Percentiles rank a stretch among this genome's conserved stretches.
phyloP scores from a whole-genome alignment of 352 stramenopile species.

The Phytophthora pistaciae region DNA sequence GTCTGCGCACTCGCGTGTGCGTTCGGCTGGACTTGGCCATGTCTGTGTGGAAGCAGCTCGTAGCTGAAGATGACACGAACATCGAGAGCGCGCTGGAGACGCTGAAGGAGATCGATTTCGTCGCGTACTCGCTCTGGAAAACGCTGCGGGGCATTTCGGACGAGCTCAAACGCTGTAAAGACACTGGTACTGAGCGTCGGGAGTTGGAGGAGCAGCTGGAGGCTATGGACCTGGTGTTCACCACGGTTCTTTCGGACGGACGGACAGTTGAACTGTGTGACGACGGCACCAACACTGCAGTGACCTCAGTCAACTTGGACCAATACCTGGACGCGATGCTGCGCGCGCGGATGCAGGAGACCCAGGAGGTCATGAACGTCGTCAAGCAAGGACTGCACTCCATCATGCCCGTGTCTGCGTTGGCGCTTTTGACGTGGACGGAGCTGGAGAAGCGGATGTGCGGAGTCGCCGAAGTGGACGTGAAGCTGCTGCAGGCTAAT shows the following conservation, averaged over 20 bases:
- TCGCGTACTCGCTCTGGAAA: constrained; percentile 63
- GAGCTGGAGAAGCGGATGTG: constrained; percentile 84
- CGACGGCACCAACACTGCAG: constrained; percentile 39
- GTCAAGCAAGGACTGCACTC: constrained; percentile 81
- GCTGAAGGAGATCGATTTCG: constrained; percentile 76
- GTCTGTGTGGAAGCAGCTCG: constrained; percentile 80
- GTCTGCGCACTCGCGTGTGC: constrained; percentile 83
- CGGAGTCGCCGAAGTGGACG: constrained; percentile 76
- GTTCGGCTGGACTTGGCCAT: constrained; percentile 77
- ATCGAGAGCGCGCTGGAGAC: constrained; percentile 47
- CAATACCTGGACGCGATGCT: constrained; percentile 62
- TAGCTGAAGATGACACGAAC: constrained; percentile 48
- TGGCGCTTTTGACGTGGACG: constrained; percentile 66
- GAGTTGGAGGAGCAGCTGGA: constrained; percentile 55
- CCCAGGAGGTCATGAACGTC: constrained; percentile 62
- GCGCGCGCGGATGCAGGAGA: constrained; percentile 49
- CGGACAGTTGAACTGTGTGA: constrained; percentile 52
- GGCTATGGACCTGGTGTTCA: constrained; percentile 81
- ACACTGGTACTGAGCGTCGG: neutral
- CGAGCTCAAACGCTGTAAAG: constrained; percentile 30
- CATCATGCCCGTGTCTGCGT: constrained; percentile 72
- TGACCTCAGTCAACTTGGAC: constrained; percentile 59
- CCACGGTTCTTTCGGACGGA: constrained; percentile 77
- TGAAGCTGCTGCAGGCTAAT: constrained; percentile 73
- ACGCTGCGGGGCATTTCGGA: constrained; percentile 45